phyloP scores from a whole-genome alignment of 1,284 basidiomycete species.

The Pseudozyma hubeiensis region DNA sequence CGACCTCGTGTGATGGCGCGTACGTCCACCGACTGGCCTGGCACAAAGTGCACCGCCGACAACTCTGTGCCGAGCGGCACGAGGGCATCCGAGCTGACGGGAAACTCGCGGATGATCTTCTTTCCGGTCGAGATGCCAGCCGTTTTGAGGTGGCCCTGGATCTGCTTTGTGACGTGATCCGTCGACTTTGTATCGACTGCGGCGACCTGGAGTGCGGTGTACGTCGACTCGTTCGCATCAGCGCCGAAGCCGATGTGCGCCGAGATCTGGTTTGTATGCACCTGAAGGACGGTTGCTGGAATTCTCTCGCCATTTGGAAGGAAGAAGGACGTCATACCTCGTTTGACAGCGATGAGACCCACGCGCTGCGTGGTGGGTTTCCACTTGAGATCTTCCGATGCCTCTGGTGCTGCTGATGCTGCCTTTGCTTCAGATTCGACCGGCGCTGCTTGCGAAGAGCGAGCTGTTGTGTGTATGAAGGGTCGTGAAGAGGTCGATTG shows the following conservation, averaged over 20 bases:
- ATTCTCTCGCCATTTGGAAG: slow-evolving; percentile 85
- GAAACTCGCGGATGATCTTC: slow-evolving; percentile 88
- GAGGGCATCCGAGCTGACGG: slow-evolving; percentile 87
- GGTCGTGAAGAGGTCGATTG: slow-evolving; percentile 8
- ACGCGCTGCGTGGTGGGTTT: slow-evolving; percentile 83
- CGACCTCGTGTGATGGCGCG: slow-evolving; percentile 93
- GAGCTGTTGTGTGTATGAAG: slow-evolving; percentile 31
- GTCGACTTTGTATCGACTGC: slow-evolving; percentile 72
- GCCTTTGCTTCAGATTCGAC: slow-evolving; percentile 9
- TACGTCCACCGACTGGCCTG: slow-evolving; percentile 95
- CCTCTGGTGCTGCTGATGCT: slow-evolving; percentile 4
- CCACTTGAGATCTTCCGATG: slow-evolving; percentile 72
- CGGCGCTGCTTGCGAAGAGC: slow-evolving; percentile 24
- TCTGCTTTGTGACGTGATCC: slow-evolving; percentile 79
- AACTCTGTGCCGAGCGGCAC: slow-evolving; percentile 88
- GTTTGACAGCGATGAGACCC: slow-evolving; percentile 91
- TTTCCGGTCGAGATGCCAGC: slow-evolving; percentile 83
- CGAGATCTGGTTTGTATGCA: slow-evolving; percentile 70
- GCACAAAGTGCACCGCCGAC: slow-evolving; percentile 94
- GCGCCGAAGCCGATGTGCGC: slow-evolving; percentile 47
- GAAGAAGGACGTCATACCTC: slow-evolving; percentile 95
- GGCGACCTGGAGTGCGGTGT: slow-evolving; percentile 70
- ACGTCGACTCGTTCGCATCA: slow-evolving; percentile 26
- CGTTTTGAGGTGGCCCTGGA: slow-evolving; percentile 87
- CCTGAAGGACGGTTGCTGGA: slow-evolving; percentile 95